Conservation (phyloP, 306 rosid species). For the Hippophae rhamnoides region DNA sequence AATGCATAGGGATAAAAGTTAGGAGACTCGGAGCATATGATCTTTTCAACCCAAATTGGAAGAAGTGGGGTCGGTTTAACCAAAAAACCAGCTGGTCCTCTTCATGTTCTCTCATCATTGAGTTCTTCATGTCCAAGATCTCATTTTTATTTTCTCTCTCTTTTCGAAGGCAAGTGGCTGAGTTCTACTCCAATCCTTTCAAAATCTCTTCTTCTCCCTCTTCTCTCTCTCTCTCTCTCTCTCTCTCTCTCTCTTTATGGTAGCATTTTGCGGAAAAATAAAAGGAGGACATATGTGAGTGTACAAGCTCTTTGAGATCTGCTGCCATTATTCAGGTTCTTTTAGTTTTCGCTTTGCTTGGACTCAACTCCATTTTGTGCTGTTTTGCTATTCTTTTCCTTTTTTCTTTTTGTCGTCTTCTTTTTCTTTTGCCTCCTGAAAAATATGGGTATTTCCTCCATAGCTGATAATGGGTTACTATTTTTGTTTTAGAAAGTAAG, state of each 20-base stretch:
- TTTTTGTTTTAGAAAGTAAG: not conserved
- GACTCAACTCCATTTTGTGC: not conserved
- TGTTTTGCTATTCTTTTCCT: constrained; percentile 3
- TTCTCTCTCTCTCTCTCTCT: no score
- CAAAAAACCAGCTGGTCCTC: constrained; percentile 40
- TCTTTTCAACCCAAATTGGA: constrained; percentile 17
- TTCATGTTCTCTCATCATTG: constrained; percentile 21
- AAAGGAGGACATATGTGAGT: constrained; percentile 16
- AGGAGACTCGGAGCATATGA: no score
- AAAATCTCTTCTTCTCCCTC: constrained; percentile 14
- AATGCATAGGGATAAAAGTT: not conserved
- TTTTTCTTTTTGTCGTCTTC: constrained; percentile 2
- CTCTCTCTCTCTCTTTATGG: not conserved
- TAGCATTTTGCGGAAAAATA: constrained; percentile 21
- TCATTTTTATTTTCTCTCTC: constrained; percentile 24
- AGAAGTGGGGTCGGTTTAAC: constrained; percentile 35
- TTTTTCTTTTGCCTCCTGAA: constrained; percentile 7
- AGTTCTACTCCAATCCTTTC: constrained; percentile 9
- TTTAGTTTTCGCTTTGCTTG: constrained; percentile 14
- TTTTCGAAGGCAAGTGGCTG: constrained; percentile 10
- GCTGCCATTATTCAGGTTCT: constrained; percentile 43
- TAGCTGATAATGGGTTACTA: not conserved
- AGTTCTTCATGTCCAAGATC: constrained; percentile 49
- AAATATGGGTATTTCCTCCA: not conserved
- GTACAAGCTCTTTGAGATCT: constrained; percentile 44